Base-by-base conservation (phyloP, 2,329 filamentous ascomycete species). In the Byssothecium circinans region DNA sequence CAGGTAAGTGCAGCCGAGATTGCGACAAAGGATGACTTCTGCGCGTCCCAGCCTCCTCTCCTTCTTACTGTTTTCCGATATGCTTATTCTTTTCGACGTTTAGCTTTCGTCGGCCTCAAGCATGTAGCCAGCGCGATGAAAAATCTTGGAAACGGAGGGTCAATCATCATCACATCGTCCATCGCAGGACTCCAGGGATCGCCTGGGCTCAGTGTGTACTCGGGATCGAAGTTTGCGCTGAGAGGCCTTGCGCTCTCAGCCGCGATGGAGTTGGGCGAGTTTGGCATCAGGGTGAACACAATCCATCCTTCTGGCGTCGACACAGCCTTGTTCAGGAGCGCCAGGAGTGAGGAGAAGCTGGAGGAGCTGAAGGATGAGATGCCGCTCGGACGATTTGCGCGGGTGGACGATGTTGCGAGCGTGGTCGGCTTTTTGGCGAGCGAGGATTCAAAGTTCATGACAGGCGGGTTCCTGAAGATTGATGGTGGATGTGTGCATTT, bases 271-370 rank as follows among this genome's bases (percentile, higher is more conserved):
- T 57, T 74, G 3, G 70, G 70, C 8, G 65, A 65, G 25, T 56
- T 63, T 41, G 65, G 65, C 34, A 72, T 73, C 48, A 67, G 71
- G 22, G 71, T 73, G 44, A 74, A 73, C 54, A 73, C 70, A 2
- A 68, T 74, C 14, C 71, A 73, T 50, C 71, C 70, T 4, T 69
- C 68, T 38, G 70, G 69, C 33, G 65, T 74, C 19, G 64, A 71
- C 30, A 64, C 65, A 2, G 65, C 68, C 6, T 65, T 69, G 45
- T 72, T 68, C 44, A 58, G 62, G 29, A 58, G 66, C 27, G 52
- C 68, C 3, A 72, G 69, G 69, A 62, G 46, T n/a, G 47, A 58
- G 17, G 66, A 71, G 43, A 65, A 64, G 46, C 53, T 72, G 23
- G 65, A 62, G 8, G 63, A 66, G 49, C 48, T 72, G 42, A 54